Percentiles rank a stretch among this genome's conserved stretches.
These are phyloP conservation scores for Cyberlindnera meyerae DNA, from an alignment of 805 yeast genomes.

Conservation along the genomic window DNA sequence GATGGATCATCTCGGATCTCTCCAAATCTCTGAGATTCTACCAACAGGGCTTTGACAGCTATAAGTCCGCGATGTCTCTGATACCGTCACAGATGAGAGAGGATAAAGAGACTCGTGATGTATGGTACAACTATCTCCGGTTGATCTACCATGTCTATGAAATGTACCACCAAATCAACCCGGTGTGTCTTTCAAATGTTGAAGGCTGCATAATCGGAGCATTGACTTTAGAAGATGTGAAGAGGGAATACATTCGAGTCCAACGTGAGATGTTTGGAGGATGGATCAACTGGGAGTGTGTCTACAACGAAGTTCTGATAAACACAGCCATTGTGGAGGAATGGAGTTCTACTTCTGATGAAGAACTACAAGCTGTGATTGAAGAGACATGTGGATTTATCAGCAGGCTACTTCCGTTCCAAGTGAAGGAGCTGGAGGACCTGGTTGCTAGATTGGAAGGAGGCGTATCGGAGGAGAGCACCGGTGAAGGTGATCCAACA, in stretches of 20 bases:
- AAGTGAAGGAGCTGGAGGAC: constrained; percentile 17
- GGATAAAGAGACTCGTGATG: constrained; percentile 34
- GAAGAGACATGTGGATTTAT: constrained; percentile 8
- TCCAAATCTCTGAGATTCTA: constrained; percentile 62
- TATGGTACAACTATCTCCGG: constrained; percentile 53
- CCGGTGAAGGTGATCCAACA: constrained; percentile 13
- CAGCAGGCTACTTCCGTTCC: constrained; percentile 12
- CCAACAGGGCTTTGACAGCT: constrained; percentile 47
- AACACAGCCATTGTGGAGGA: constrained; percentile 16
- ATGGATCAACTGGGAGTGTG: constrained; percentile 27
- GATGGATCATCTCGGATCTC: constrained; percentile 65
- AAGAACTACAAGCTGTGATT: neutral
- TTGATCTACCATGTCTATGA: constrained; percentile 56
- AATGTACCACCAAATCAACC: constrained; percentile 41
- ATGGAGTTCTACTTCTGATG: neutral
- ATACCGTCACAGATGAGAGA: neutral
- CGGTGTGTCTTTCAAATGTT: constrained; percentile 28
- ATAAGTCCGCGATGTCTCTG: constrained; percentile 30
- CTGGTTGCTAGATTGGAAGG: constrained; percentile 15
- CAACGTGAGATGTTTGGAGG: constrained; percentile 8
- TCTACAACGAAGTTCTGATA: constrained; percentile 21
- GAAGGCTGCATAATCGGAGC: constrained; percentile 15
- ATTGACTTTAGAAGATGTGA: constrained; percentile 10
- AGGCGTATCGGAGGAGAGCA: constrained; percentile 12
- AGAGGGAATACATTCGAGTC: constrained; percentile 13